phyloP scores from a whole-genome alignment of 2,329 filamentous ascomycete genomes.

The Trichoderma sp. region DNA sequence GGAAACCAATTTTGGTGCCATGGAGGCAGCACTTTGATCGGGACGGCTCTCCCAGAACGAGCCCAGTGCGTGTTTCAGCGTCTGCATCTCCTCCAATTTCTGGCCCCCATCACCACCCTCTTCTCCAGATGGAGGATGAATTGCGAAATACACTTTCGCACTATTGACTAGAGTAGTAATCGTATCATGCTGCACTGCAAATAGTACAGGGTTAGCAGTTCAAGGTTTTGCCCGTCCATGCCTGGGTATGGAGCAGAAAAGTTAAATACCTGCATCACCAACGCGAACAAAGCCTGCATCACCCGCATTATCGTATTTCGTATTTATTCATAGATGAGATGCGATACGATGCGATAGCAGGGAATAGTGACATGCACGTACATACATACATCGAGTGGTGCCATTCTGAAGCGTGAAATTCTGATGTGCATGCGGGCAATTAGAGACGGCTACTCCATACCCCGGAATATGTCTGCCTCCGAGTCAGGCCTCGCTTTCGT shows the following conservation, averaged over 20 bases:
- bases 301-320: background rate
- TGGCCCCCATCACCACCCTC: constrained; percentile 8
- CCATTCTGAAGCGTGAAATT: background rate
- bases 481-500: background rate
- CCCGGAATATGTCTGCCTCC: background rate
- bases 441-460: background rate
- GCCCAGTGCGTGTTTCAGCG: constrained; percentile 25
- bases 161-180: background rate
- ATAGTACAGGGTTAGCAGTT: background rate
- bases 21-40: background rate
- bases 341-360: background rate
- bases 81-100: constrained; percentile 17
- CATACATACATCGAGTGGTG: background rate
- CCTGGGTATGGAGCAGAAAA: background rate
- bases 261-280: background rate
- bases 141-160: background rate
- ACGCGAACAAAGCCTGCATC: background rate
- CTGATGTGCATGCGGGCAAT: background rate
- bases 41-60: background rate
- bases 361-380: background rate
- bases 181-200: background rate
- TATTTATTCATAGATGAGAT: background rate
- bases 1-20: background rate
- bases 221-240: background rate
- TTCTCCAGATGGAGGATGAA: background rate